phyloP scores from a whole-genome alignment of 2,329 filamentous ascomycete species.

The Stagonosporopsis vannaccii region DNA sequence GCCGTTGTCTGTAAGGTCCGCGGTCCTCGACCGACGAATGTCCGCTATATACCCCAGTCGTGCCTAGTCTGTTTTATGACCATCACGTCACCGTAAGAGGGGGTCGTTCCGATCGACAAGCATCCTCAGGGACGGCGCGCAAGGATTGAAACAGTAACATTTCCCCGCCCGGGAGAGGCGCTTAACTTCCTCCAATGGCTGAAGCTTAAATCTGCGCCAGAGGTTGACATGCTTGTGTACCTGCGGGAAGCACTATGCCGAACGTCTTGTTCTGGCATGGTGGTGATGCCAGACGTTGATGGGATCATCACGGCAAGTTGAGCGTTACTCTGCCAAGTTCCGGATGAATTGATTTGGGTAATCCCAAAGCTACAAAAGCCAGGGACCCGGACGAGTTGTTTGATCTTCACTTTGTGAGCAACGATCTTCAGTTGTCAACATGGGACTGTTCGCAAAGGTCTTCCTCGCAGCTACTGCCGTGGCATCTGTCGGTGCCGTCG shows the following conservation, averaged over 20 bases:
- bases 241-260: constrained; percentile 15
- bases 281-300: constrained; percentile 6
- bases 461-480: constrained; percentile 33
- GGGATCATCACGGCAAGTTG: constrained; percentile 16
- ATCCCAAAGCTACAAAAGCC: constrained; percentile 11
- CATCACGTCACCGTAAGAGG: constrained; percentile 20
- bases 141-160: constrained; percentile 17
- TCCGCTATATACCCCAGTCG: constrained; percentile 1
- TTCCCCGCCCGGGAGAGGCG: constrained; percentile 28
- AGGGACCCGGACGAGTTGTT: constrained; percentile 1
- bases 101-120: constrained; percentile 16
- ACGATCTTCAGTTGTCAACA: constrained; percentile 24
- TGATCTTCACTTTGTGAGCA: constrained; percentile 15
- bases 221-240: constrained; percentile 5
- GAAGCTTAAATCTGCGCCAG: constrained; percentile 3
- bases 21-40: constrained; percentile 4
- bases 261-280: constrained; percentile 12
- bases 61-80: neutral
- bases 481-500: constrained; percentile 32
- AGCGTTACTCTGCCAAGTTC: constrained; percentile 10
- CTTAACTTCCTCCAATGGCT: constrained; percentile 36
- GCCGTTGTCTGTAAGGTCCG: constrained; percentile 9
- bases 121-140: constrained; percentile 16
- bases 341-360: constrained; percentile 7
- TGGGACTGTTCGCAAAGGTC: constrained; percentile 28